Base-by-base conservation (phyloP, 2,329 filamentous ascomycete species). In the Fusarium pseudoanthophilum region DNA sequence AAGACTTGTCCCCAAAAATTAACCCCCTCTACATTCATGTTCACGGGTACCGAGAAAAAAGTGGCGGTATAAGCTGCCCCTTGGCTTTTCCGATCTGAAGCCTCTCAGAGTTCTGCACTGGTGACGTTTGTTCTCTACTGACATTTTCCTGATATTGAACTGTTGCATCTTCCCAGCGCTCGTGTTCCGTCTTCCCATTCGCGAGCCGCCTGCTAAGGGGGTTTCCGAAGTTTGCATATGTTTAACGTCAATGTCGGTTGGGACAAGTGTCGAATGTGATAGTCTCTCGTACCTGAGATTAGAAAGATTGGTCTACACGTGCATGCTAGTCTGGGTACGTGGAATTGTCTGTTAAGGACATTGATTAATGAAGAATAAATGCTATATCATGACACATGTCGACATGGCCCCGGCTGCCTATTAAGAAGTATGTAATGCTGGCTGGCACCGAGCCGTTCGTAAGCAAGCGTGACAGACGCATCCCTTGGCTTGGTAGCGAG, bases 291-390 rank as follows among this genome's bases (percentile, higher is more conserved):
- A 26, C 52, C 46, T 34, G 62, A 48, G 34, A 67, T 56, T 64
- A 67, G 71, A 75, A 55, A 61, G 57, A 60, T 66, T 60, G 32
- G 67, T 68, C 72, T 67, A 63, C 64, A 58, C 42, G 72, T 72
- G 61, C 55, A 49, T 45, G 64, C 24, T 48, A 37, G 26, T 34
- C 63, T 71, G 51, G 43, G 55, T 52, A 46, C 64, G 30, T 40
- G 67, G 55, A 68, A 68, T 64, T 67, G 53, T 68, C 70, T 71
- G 64, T 75, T 48, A 36, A 68, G 64, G 74, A 74, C 68, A 66
- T 72, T 64, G 62, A 78, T 77, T 78, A 78, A 78, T 78, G 68
- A 78, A 78, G 64, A 78, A 78, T 74, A 78, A 77, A 78, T 77
- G 66, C 74, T 78, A 78, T 72, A 74, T 78, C 76, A 78, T 78